A percentile compares a stretch with the other conserved stretches of the same genome.
Evolutionary conservation across 2,329 filamentous ascomycete species (phyloP).

Genomic region (Microdochium nivale): DNA sequence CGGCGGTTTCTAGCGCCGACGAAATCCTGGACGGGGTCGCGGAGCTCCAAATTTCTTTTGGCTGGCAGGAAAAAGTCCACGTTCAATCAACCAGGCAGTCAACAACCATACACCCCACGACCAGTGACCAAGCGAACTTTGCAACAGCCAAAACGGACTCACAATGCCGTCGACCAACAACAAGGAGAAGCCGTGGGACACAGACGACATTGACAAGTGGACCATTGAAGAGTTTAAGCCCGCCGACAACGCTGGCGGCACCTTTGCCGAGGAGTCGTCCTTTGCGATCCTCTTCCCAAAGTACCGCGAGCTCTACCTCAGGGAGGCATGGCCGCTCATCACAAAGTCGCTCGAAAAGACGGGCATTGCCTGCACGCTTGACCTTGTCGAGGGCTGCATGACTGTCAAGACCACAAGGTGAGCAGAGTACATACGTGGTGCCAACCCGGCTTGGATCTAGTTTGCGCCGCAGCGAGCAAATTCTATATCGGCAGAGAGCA

Average conservation of each 20-base stretch:
- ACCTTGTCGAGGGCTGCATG: constrained; percentile 94
- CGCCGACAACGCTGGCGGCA: constrained; percentile 75
- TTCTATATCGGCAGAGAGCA: not conserved
- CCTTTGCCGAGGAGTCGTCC: constrained; percentile 86
- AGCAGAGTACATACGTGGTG: not conserved
- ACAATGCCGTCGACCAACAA: constrained; percentile 83
- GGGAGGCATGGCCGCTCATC: constrained; percentile 79
- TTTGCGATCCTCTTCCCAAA: constrained; percentile 88
- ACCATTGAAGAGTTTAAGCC: constrained; percentile 81
- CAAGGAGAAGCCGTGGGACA: constrained; percentile 89
- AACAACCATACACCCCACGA: too few relatives aligned
- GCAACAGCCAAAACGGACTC: not conserved
- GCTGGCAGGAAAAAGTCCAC: not conserved
- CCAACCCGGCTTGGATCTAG: too few relatives aligned
- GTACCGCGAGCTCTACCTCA: constrained; percentile 90
- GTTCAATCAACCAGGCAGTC: not conserved
- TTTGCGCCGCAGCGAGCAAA: not conserved
- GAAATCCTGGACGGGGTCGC: not conserved
- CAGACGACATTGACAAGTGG: constrained; percentile 96
- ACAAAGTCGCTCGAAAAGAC: constrained; percentile 79
- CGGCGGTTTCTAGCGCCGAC: not conserved
- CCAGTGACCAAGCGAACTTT: not conserved
- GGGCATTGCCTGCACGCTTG: constrained; percentile 84
- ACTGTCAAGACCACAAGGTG: constrained; percentile 81
- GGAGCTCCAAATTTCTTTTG: not conserved